A percentile compares a stretch with the other conserved stretches of the same genome.
These are phyloP conservation scores for Hypsizygus marmoreus DNA, from an alignment of 768 basidiomycete genomes.

Conservation along the genomic window DNA sequence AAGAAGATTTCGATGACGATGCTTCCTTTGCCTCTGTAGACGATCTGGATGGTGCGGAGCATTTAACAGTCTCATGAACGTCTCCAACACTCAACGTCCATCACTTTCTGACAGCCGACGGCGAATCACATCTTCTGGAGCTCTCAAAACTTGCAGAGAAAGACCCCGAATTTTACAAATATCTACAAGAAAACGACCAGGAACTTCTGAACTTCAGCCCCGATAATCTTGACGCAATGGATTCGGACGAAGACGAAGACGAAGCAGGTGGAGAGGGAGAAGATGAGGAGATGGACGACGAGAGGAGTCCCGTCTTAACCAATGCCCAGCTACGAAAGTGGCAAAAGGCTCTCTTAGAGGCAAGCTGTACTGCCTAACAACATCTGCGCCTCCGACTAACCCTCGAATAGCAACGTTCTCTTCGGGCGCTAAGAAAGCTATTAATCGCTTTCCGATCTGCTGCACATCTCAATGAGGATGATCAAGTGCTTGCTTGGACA, in stretches of 20 bases:
- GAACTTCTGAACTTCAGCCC: slow-evolving; percentile 85
- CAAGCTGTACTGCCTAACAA: slow-evolving; percentile 21
- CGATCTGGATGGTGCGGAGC: slow-evolving; percentile 63
- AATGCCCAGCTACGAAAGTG: slow-evolving; percentile 72
- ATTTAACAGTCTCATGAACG: neutral
- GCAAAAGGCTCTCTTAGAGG: slow-evolving; percentile 90
- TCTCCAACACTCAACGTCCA: neutral
- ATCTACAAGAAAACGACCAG: slow-evolving; percentile 91
- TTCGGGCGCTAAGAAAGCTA: slow-evolving; percentile 80
- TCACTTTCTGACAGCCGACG: slow-evolving; percentile 56
- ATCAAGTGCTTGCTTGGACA: slow-evolving; percentile 77
- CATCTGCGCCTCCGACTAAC: neutral
- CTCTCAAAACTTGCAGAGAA: slow-evolving; percentile 89
- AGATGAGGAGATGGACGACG: slow-evolving; percentile 50
- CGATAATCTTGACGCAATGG: slow-evolving; percentile 37
- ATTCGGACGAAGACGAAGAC: slow-evolving; percentile 47
- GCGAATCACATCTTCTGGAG: slow-evolving; percentile 73
- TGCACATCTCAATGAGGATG: slow-evolving; percentile 85
- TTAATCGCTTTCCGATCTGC: slow-evolving; percentile 92
- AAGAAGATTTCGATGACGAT: slow-evolving; percentile 52
- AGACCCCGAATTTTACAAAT: slow-evolving; percentile 99
- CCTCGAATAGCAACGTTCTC: slow-evolving; percentile 69
- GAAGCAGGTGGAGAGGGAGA: slow-evolving; percentile 38
- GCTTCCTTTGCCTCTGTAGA: slow-evolving; percentile 78
- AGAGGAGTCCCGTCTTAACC: slow-evolving; percentile 61